phyloP scores from a whole-genome alignment of 805 yeast species.

The Ogataea degrootiae region DNA sequence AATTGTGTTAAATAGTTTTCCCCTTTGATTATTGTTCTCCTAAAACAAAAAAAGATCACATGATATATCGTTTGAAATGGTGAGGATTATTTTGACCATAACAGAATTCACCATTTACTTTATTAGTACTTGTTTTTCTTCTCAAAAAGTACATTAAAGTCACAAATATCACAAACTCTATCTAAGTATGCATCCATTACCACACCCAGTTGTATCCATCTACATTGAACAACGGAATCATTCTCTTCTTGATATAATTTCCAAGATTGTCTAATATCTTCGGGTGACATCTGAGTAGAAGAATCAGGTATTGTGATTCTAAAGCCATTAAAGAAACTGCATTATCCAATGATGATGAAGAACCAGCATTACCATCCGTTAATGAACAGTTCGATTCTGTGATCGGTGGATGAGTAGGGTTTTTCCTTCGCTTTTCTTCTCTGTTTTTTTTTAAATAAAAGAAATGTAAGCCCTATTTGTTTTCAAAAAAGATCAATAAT shows the following conservation, averaged over 20 bases:
- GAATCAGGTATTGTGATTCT: conserved; percentile 23
- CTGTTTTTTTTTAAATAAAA: too few relatives aligned
- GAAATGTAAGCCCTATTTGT: too few relatives aligned
- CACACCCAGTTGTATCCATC: conserved; percentile 70
- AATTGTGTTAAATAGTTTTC: not conserved
- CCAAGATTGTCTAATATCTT: conserved; percentile 88
- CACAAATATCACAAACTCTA: conserved; percentile 18
- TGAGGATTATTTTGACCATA: too few relatives aligned
- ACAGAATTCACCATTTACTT: too few relatives aligned
- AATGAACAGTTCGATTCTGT: not conserved
- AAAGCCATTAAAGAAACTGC: conserved; percentile 14
- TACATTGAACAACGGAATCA: conserved; percentile 52
- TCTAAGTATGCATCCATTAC: conserved; percentile 67
- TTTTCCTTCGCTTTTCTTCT: too few relatives aligned
- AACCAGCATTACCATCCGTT: not conserved
- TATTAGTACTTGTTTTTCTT: too few relatives aligned
- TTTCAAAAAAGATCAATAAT: too few relatives aligned
- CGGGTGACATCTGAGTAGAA: conserved; percentile 67
- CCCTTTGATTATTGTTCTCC: not conserved
- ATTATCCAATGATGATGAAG: too few relatives aligned
- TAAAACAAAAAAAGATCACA: not conserved
- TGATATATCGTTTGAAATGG: too few relatives aligned
- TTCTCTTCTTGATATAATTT: conserved; percentile 64
- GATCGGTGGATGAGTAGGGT: conserved; percentile 18
- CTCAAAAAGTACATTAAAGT: not conserved